Evolutionary conservation across 192 early-diverging fungal species (phyloP).

Genomic region (Paraglomus brasilianum): DNA sequence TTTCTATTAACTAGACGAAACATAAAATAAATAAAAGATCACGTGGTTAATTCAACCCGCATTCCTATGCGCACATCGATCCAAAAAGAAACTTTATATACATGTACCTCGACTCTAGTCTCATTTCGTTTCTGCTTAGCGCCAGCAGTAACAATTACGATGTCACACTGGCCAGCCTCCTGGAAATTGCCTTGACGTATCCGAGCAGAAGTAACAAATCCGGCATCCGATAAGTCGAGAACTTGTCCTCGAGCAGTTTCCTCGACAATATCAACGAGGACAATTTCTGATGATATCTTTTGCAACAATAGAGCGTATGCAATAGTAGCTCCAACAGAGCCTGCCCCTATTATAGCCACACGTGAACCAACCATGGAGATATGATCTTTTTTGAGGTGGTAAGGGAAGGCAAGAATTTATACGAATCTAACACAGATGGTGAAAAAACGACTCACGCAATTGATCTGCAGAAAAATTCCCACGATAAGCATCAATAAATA

Average conservation of each 20-base stretch:
- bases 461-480: too few species aligned
- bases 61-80: not conserved
- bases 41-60: not conserved
- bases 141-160: conserved; percentile 83
- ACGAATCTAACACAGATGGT: too few species aligned
- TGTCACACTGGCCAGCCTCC: conserved; percentile 80
- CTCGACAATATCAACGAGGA: conserved; percentile 68
- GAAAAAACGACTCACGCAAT: too few species aligned
- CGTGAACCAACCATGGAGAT: conserved; percentile 33
- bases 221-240: conserved; percentile 79
- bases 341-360: conserved; percentile 74
- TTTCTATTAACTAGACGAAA: conserved; percentile 58
- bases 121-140: conserved; percentile 79
- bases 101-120: conserved; percentile 54
- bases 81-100: not conserved
- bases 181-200: conserved; percentile 58
- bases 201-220: conserved; percentile 64
- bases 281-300: conserved; percentile 65
- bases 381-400: not conserved
- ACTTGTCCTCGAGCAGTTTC: conserved; percentile 73
- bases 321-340: conserved; percentile 72
- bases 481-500: too few species aligned
- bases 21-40: too few species aligned
- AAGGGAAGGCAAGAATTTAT: not conserved
- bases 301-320: conserved; percentile 71